Evolutionary conservation across 345 rosid genomes (phyloP).

Genomic region (Cardamine occulta): DNA sequence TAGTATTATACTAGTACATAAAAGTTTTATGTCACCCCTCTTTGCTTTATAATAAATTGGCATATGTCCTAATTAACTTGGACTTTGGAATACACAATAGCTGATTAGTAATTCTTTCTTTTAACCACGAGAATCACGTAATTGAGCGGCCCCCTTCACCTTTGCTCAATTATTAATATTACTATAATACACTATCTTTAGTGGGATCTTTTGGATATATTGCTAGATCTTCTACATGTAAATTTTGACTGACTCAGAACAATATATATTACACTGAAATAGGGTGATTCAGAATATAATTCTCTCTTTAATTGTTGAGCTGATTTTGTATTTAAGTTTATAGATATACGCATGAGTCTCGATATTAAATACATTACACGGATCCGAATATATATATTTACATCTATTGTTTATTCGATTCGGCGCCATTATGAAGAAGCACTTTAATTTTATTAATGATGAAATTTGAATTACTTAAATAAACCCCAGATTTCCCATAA

Average conservation of each 20-base stretch:
- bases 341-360: neutral
- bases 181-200: neutral
- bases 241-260: neutral
- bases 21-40: neutral
- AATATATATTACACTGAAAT: neutral
- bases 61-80: conserved; percentile 1
- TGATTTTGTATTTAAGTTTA: neutral
- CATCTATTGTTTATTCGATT: conserved; percentile 1
- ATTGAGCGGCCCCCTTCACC: neutral
- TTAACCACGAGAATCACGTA: conserved; percentile 34
- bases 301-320: neutral
- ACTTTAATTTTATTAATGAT: conserved; percentile 15
- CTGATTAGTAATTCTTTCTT: neutral
- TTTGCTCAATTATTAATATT: neutral
- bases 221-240: neutral
- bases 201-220: neutral
- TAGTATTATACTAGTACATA: neutral
- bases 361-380: neutral
- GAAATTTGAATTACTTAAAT: neutral
- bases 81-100: conserved; percentile 13
- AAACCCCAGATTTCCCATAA: conserved; percentile 3
- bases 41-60: conserved; percentile 8
- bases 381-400: neutral
- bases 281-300: neutral
- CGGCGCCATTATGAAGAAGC: conserved; percentile 22